Percentiles rank a stretch among this genome's conserved stretches.
Conservation (phyloP, 1,284 basidiomycete genomes). For the Ustilago curta region DNA sequence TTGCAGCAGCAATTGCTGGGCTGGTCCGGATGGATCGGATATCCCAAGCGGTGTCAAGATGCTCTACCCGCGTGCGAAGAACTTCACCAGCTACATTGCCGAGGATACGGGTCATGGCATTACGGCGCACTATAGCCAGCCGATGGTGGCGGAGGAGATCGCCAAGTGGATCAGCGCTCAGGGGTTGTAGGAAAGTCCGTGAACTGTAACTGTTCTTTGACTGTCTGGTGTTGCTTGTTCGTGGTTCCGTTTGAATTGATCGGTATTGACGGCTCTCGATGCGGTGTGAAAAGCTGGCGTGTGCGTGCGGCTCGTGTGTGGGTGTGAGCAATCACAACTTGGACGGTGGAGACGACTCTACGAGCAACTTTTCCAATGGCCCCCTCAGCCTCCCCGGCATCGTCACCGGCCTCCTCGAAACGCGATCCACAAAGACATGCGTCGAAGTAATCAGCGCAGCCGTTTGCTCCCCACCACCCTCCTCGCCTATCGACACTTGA, state of each 20-base stretch:
- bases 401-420: constrained; percentile 27
- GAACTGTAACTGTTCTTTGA: too few relatives aligned
- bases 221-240: too few relatives aligned
- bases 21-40: constrained; percentile 46
- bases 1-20: constrained; percentile 64
- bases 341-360: constrained; percentile 8
- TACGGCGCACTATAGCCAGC: constrained; percentile 37
- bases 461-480: neutral
- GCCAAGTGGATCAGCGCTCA: constrained; percentile 36
- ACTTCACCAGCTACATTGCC: constrained; percentile 43
- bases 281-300: neutral
- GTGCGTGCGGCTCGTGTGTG: neutral
- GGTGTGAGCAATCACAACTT: constrained; percentile 20
- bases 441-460: constrained; percentile 48
- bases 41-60: constrained; percentile 28
- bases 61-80: constrained; percentile 45
- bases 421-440: constrained; percentile 56
- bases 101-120: constrained; percentile 53
- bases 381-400: constrained; percentile 31
- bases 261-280: too few relatives aligned
- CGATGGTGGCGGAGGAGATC: constrained; percentile 31
- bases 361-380: constrained; percentile 9
- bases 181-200: constrained; percentile 17
- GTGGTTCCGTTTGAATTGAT: too few relatives aligned
- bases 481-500: constrained; percentile 38